These are phyloP conservation scores for Wickerhamiella allomyrinae DNA, from an alignment of 805 yeast species.

Conservation along the genomic window DNA sequence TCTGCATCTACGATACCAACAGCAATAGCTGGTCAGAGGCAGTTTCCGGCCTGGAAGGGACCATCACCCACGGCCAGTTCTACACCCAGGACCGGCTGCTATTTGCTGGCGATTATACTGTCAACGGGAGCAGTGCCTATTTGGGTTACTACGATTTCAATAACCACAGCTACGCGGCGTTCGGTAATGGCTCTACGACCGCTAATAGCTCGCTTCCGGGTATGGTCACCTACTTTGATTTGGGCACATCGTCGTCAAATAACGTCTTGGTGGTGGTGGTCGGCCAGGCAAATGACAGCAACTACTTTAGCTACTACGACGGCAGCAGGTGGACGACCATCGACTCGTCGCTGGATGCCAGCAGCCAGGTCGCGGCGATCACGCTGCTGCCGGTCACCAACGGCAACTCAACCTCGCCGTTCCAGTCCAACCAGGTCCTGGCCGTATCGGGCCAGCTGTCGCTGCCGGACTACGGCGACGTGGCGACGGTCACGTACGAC, in stretches of 20 bases:
- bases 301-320: constrained; percentile 31
- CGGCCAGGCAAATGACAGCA: constrained; percentile 22
- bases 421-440: constrained; percentile 34
- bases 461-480: constrained; percentile 38
- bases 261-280: constrained; percentile 33
- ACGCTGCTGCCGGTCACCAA: constrained; percentile 29
- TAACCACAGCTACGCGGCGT: constrained; percentile 10
- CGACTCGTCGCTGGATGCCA: constrained; percentile 24
- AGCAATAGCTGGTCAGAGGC: constrained; percentile 18
- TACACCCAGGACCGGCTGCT: constrained; percentile 27
- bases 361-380: constrained; percentile 33
- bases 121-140: constrained; percentile 27
- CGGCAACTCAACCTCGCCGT: constrained; percentile 19
- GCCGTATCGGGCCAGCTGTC: constrained; percentile 44
- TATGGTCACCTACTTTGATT: neutral
- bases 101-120: constrained; percentile 41
- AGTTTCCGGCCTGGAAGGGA: neutral
- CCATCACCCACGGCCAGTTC: constrained; percentile 25
- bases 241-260: constrained; percentile 27
- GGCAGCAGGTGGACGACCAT: constrained; percentile 36
- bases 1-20: constrained; percentile 39
- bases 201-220: neutral
- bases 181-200: neutral
- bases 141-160: constrained; percentile 44
- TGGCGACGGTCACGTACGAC: constrained; percentile 49